Conservation (phyloP, 257 asterid genomes). For the Fraxinus quadrangulata region DNA sequence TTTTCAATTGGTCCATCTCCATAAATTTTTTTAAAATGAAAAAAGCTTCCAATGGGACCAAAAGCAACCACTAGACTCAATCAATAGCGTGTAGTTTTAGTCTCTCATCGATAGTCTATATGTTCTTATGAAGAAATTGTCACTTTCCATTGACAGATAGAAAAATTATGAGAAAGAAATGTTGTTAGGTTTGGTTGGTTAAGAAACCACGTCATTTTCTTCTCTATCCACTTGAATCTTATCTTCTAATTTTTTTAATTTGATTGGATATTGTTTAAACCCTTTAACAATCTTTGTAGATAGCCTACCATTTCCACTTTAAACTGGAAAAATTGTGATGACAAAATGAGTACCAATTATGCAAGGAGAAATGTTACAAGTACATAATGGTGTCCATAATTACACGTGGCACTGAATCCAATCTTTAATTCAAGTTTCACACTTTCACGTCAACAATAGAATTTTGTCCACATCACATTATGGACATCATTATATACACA, state of each 20-base stretch:
- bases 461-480: too few species aligned
- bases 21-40: conserved; percentile 6
- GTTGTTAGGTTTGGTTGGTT: conserved; percentile 45
- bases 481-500: too few species aligned
- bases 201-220: conserved; percentile 27
- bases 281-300: not conserved
- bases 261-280: not conserved
- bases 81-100: conserved; percentile 34
- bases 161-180: conserved; percentile 34
- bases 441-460: too few species aligned
- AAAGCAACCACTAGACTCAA: conserved; percentile 37
- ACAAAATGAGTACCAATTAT: not conserved
- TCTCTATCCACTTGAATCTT: conserved; percentile 23
- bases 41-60: conserved; percentile 41
- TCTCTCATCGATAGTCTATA: conserved; percentile 13
- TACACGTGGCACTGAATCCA: too few species aligned
- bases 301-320: not conserved
- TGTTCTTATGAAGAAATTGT: conserved; percentile 25
- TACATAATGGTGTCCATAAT: too few species aligned
- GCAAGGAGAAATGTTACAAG: too few species aligned
- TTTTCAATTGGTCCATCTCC: conserved; percentile 10
- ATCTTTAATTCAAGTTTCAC: too few species aligned
- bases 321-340: not conserved
- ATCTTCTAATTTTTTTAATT: not conserved
- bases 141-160: conserved; percentile 32